These are phyloP conservation scores for Tricholoma sp. DNA, from an alignment of 768 basidiomycete species.

Conservation along the genomic window DNA sequence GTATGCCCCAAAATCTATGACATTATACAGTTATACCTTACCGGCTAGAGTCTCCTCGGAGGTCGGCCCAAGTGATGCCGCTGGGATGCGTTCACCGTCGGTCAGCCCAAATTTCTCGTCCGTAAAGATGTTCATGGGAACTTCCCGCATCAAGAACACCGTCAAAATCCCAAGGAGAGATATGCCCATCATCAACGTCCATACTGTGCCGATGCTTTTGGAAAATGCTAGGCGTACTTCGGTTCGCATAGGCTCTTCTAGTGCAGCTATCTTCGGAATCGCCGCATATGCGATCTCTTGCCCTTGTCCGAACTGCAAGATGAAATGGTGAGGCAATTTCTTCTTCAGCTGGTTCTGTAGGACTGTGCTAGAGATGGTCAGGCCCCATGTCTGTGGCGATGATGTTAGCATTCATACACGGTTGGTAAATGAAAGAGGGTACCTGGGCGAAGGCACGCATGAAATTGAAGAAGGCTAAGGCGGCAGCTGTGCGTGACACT, in stretches of 20 bases:
- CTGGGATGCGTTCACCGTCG: background rate
- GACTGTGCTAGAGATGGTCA: constrained; percentile 44
- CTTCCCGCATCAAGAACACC: constrained; percentile 2
- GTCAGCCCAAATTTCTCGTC: constrained; percentile 2
- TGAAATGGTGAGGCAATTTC: constrained; percentile 34
- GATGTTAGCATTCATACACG: background rate
- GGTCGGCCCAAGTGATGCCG: background rate
- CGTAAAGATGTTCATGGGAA: constrained; percentile 1
- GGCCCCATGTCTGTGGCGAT: constrained; percentile 39
- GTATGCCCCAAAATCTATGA: background rate
- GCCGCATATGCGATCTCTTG: constrained; percentile 39
- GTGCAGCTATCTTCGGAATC: constrained; percentile 35
- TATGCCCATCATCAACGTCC: constrained; percentile 8
- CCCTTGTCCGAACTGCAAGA: constrained; percentile 28
- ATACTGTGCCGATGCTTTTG: constrained; percentile 7
- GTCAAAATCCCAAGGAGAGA: constrained; percentile 4
- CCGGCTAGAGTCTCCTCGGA: background rate
- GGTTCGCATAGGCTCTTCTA: constrained; percentile 25
- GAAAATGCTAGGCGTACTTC: constrained; percentile 12
- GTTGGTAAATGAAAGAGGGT: background rate
- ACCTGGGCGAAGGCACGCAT: constrained; percentile 31
- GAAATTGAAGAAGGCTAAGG: constrained; percentile 40
- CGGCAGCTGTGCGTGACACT: constrained; percentile 34
- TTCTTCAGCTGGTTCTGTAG: constrained; percentile 45
- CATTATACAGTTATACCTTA: background rate